A percentile compares a stretch with the other conserved stretches of the same genome.
These are phyloP conservation scores for Aspergillus leporis DNA, from an alignment of 495 filamentous ascomycete genomes.

Conservation along the genomic window DNA sequence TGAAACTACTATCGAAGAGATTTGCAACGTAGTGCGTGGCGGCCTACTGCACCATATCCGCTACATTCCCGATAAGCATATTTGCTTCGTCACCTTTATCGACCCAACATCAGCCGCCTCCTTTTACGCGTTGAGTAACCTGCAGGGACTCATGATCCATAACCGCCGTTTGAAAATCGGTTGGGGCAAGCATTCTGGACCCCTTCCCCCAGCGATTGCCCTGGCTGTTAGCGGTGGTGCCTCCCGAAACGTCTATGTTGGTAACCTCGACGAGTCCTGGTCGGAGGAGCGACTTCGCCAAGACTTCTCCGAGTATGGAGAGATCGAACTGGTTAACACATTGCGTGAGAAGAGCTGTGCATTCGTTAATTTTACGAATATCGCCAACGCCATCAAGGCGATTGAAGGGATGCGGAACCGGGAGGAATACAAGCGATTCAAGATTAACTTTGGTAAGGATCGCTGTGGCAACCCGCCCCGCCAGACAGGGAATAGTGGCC, in stretches of 20 bases:
- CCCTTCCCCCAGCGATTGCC: slow-evolving; percentile 93
- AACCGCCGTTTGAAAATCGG: slow-evolving; percentile 97
- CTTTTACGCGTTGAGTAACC: slow-evolving; percentile 95
- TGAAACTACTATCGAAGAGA: slow-evolving; percentile 97
- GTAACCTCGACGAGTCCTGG: slow-evolving; percentile 97
- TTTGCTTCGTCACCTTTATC: slow-evolving; percentile 99
- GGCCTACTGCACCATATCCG: slow-evolving; percentile 95
- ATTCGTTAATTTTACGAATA: slow-evolving; percentile 99
- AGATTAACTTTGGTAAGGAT: slow-evolving; percentile 99
- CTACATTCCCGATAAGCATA: slow-evolving; percentile 99
- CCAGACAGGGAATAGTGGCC: slow-evolving; percentile 62
- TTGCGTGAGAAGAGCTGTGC: slow-evolving; percentile 98
- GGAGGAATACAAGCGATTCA: slow-evolving; percentile 96
- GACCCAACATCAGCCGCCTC: slow-evolving; percentile 97
- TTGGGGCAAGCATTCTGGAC: slow-evolving; percentile 98
- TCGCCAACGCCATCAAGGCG: slow-evolving; percentile 98
- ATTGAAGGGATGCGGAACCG: slow-evolving; percentile 93
- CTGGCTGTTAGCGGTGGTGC: slow-evolving; percentile 92
- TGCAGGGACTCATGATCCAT: slow-evolving; percentile 98
- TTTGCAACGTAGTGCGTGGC: slow-evolving; percentile 94
- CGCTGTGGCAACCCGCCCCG: slow-evolving; percentile 94
- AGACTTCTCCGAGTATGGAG: slow-evolving; percentile 96
- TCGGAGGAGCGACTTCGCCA: slow-evolving; percentile 92
- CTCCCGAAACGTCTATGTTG: slow-evolving; percentile 95
- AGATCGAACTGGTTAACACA: slow-evolving; percentile 97